phyloP scores from a whole-genome alignment of 225 moss, liverwort and hornwort genomes.

The Physcomitrium patens region DNA sequence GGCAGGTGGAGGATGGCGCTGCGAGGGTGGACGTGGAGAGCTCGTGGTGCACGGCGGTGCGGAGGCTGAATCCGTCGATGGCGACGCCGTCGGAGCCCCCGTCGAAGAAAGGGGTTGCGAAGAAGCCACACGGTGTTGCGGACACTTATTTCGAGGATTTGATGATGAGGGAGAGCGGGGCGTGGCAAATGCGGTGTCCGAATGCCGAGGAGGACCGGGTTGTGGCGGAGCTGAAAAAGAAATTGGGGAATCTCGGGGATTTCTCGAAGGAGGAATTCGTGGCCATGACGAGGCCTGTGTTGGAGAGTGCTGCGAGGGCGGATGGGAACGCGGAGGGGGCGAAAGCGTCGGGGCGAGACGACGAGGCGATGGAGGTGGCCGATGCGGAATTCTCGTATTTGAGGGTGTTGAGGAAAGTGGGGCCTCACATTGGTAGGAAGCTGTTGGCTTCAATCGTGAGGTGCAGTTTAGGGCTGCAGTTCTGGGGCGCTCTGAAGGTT shows the following conservation, averaged over 20 bases:
- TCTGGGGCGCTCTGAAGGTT: conserved; percentile 54
- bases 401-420: conserved; percentile 35
- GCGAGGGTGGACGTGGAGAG: conserved; percentile 35
- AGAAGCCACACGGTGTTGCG: conserved; percentile 20
- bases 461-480: conserved; percentile 52
- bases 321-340: conserved; percentile 34
- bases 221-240: conserved; percentile 44
- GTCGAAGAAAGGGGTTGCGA: neutral
- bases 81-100: conserved; percentile 36
- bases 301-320: conserved; percentile 1
- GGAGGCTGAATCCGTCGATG: conserved; percentile 41
- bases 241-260: conserved; percentile 18
- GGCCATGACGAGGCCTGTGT: conserved; percentile 3
- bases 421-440: conserved; percentile 46
- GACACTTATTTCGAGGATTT: conserved; percentile 43
- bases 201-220: conserved; percentile 41
- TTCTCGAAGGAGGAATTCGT: conserved; percentile 40
- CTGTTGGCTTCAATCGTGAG: conserved; percentile 52
- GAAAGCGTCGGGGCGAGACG: neutral
- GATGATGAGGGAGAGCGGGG: conserved; percentile 49
- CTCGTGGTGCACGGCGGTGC: conserved; percentile 35
- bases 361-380: neutral
- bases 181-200: conserved; percentile 34
- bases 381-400: conserved; percentile 43
- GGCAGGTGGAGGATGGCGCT: conserved; percentile 37